Evolutionary conservation across 140 eudicot species (phyloP), one percentile per base, ranked within the genome.

Genomic region (Oenanthe javanica): DNA sequence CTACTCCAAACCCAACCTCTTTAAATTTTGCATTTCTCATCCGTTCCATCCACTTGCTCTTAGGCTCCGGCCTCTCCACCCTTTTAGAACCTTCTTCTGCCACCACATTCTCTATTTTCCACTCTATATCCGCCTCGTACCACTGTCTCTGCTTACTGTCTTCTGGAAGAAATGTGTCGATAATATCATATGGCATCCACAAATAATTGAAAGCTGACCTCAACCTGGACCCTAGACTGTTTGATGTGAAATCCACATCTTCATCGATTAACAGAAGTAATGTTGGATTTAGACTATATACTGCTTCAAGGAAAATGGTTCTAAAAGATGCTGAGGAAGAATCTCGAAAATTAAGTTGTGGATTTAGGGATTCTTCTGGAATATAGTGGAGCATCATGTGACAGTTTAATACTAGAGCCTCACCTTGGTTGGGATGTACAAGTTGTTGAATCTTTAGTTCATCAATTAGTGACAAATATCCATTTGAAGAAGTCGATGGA

Each of bases 101-200:
- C 73, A 96, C 76, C 84, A 93, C 97, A 81, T 96, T 93, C 84
- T 96, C 97, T 40, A 96, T 93, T 81, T 93, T 96, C 99, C 98
- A 91, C 75, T 88, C 85, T 1, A 93, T 86, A 38, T 93, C 99
- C 0, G 91, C 97, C 54, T 96, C 99, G 79, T 89, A 96, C 99
- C 99, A 92, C 69, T 91, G 89, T 82, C 96, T 77, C 86, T 93
- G 91, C 79, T 86, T 86, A 85, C 96, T 89, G 43, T 92, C 98
- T 67, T 85, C 80, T 0, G 96, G 92, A 74, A 96, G 82, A 83
- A 89, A 96, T 16, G 98, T 96, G 82, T 96, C 98, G 67, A 88
- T 91, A 42, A 91, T 91, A 52, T 96, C 99, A 40, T 88, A 96
- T 1, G 98, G 97, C 23, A 96, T 93, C 99, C 99, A 96, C 36